These are phyloP conservation scores for Seminavis robusta DNA, from an alignment of 108 stramenopile species.

Conservation along the genomic window DNA sequence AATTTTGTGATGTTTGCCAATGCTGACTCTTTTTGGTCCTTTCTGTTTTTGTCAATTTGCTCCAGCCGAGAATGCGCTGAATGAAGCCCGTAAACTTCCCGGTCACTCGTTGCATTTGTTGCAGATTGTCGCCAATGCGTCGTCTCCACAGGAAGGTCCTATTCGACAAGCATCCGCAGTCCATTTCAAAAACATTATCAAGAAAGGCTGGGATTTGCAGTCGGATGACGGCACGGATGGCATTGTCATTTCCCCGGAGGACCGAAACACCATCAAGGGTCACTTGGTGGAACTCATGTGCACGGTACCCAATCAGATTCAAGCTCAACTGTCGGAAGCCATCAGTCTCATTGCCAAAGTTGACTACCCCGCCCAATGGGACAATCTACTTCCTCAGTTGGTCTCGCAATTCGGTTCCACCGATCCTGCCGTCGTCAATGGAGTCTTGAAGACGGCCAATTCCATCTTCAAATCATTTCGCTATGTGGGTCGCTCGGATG, in stretches of 20 bases:
- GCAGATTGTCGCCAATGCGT: slow-evolving; percentile 48
- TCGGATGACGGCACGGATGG: slow-evolving; percentile 51
- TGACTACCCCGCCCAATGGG: slow-evolving; percentile 96
- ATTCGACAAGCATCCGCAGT: slow-evolving; percentile 90
- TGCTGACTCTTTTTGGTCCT: not conserved
- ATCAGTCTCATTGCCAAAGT: slow-evolving; percentile 89
- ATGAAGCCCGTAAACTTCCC: slow-evolving; percentile 29
- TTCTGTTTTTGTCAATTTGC: slow-evolving; percentile 1
- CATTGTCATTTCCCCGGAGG: slow-evolving; percentile 46
- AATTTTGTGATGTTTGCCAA: not conserved
- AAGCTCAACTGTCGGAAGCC: slow-evolving; percentile 90
- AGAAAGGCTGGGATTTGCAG: slow-evolving; percentile 91
- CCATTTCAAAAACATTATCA: slow-evolving; percentile 96
- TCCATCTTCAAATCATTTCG: slow-evolving; percentile 94
- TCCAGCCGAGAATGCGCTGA: slow-evolving; percentile 64
- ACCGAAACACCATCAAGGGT: slow-evolving; percentile 88
- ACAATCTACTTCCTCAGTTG: slow-evolving; percentile 86
- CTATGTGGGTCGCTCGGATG: slow-evolving; percentile 85
- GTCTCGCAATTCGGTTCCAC: slow-evolving; percentile 65
- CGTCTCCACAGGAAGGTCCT: slow-evolving; percentile 21
- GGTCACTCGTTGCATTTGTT: slow-evolving; percentile 66
- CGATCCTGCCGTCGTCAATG: slow-evolving; percentile 81
- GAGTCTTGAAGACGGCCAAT: slow-evolving; percentile 94
- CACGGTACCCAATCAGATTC: slow-evolving; percentile 84
- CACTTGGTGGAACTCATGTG: slow-evolving; percentile 96